A percentile compares a stretch with the other conserved stretches of the same genome.
Evolutionary conservation across 768 basidiomycete species (phyloP).

Genomic region (Daedaleopsis sinensis): DNA sequence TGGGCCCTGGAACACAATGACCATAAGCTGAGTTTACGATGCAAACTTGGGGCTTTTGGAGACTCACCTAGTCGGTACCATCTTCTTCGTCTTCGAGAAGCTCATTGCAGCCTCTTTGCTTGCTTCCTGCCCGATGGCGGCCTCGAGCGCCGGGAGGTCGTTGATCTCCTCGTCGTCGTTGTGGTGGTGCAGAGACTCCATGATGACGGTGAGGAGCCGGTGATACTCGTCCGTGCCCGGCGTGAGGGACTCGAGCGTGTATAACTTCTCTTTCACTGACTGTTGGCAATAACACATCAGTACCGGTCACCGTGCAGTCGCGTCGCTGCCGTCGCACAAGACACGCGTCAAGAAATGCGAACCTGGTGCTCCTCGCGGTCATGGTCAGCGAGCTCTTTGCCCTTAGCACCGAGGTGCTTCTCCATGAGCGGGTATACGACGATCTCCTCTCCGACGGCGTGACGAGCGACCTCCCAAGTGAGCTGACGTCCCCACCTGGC

Average conservation of each 20-base stretch:
- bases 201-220: constrained; percentile 43
- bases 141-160: constrained; percentile 58
- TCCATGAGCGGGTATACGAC: constrained; percentile 68
- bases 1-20: constrained; percentile 42
- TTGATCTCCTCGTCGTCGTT: constrained; percentile 60
- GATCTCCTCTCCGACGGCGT: constrained; percentile 64
- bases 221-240: constrained; percentile 49
- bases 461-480: constrained; percentile 62
- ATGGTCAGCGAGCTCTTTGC: constrained; percentile 51
- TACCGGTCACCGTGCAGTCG: neutral
- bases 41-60: neutral
- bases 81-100: constrained; percentile 62
- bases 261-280: constrained; percentile 44
- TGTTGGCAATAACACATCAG: too few relatives aligned
- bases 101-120: constrained; percentile 47
- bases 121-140: constrained; percentile 45
- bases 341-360: constrained; percentile 1
- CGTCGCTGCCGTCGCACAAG: neutral
- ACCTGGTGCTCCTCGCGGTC: constrained; percentile 64
- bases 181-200: constrained; percentile 53
- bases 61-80: constrained; percentile 60
- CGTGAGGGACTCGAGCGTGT: constrained; percentile 47
- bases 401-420: constrained; percentile 53
- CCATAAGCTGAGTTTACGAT: neutral
- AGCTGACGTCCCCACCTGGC: constrained; percentile 58